Percentiles rank a stretch among this genome's conserved stretches.
Conservation (phyloP, 495 filamentous ascomycete genomes). For the Penicillium argentinense region DNA sequence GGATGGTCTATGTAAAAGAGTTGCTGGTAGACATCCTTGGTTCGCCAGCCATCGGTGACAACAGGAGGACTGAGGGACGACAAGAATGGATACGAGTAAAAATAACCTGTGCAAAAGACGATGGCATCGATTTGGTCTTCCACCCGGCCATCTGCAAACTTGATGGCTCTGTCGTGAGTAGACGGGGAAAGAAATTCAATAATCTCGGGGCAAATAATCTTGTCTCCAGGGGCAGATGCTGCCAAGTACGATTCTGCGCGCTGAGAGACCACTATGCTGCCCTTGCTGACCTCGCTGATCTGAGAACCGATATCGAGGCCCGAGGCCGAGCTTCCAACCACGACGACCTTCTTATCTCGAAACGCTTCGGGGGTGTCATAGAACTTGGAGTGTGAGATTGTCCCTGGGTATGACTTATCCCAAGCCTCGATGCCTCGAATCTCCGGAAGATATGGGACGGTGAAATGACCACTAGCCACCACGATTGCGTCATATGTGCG, state of each 20-base stretch:
- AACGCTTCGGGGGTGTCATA: conserved; percentile 66
- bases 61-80: conserved; percentile 55
- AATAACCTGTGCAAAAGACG: conserved; percentile 61
- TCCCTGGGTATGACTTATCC: conserved; percentile 58
- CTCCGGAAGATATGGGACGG: conserved; percentile 66
- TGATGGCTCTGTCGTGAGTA: conserved; percentile 44
- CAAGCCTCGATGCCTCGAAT: conserved; percentile 57
- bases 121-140: conserved; percentile 54
- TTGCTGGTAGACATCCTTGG: conserved; percentile 70
- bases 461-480: conserved; percentile 81
- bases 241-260: conserved; percentile 43
- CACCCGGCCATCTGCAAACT: conserved; percentile 50
- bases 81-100: conserved; percentile 60
- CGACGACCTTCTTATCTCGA: conserved; percentile 62
- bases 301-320: conserved; percentile 80
- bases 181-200: conserved; percentile 50
- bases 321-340: conserved; percentile 78
- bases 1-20: conserved; percentile 74
- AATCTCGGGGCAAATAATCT: conserved; percentile 60
- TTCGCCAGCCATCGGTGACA: conserved; percentile 66
- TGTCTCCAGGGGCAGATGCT: conserved; percentile 29
- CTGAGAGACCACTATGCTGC: conserved; percentile 54
- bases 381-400: conserved; percentile 78
- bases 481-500: conserved; percentile 70
- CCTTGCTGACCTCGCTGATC: conserved; percentile 54